Evolutionary conservation across 495 filamentous ascomycete genomes (phyloP), one percentile per base, ranked within the genome.

Genomic region (Lophium mytilinum): DNA sequence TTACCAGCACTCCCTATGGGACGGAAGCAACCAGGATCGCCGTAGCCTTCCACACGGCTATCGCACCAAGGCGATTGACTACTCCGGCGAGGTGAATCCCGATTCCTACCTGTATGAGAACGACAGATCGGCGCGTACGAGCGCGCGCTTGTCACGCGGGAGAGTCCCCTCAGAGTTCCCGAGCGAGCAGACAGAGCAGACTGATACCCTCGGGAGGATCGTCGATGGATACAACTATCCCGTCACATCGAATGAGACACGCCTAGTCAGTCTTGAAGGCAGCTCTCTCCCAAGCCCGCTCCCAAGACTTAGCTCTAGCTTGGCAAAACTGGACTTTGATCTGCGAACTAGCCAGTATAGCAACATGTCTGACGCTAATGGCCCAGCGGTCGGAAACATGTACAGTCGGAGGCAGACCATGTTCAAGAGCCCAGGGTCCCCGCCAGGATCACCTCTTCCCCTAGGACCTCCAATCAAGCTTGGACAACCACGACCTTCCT

Each of bases 181-280:
- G 17, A 18, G 48, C 5, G 18, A 19, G 17, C 18, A 39, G 6
- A 46, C 50, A n/a, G 48, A 61, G 30, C 52, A 65, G 35, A 54
- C 62, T 21, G 59, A 60, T 41, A 67, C 65, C 2, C 50, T 67
- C 24, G 56, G 57, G 45, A 65, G 56, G 40, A 60, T 67, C 45
- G 55, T 67, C 37, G 58, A 63, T 37, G 40, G 48, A 5, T 67
- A 67, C 46, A 42, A 36, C 0, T 24, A 18, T 18, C 40, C 1
- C 2, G 14, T 1, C 17, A 30, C 24, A 30, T 6, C 24, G 24
- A 6, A 30, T 30, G n/a, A n/a, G n/a, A 30, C 24, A 6, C 24
- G 24, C 6, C 2, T 30, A 30, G 40, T 3, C 17, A 18, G 40
- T 42, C 14, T n/a, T 8, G 14, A 42, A 42, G 40, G 17, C 9